A percentile compares a stretch with the other conserved stretches of the same genome.
Conservation (phyloP, 345 rosid species). For the Populus euphratica region DNA sequence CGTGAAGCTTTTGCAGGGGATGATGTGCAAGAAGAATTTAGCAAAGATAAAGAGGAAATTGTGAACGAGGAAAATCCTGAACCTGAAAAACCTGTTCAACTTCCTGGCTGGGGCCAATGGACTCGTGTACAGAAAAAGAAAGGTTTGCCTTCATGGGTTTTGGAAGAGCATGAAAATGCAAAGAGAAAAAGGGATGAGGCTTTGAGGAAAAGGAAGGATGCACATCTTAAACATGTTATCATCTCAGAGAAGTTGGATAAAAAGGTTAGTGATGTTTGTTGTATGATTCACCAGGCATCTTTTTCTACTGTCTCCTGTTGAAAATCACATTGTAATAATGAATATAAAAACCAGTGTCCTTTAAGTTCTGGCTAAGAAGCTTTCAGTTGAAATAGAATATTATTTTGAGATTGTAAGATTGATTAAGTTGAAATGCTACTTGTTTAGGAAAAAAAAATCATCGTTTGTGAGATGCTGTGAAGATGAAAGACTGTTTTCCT, state of each 20-base stretch:
- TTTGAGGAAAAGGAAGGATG: conserved; percentile 80
- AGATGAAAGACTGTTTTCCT: neutral
- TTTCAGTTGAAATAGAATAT: too few relatives aligned
- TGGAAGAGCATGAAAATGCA: conserved; percentile 65
- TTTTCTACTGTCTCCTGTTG: neutral
- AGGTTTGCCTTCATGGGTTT: conserved; percentile 82
- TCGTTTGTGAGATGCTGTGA: neutral
- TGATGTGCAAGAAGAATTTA: conserved; percentile 77
- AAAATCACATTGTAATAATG: neutral
- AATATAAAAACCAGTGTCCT: neutral
- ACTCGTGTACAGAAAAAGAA: conserved; percentile 64
- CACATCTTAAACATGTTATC: conserved; percentile 67
- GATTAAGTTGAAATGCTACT: neutral
- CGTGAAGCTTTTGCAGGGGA: conserved; percentile 90
- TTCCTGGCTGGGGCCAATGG: conserved; percentile 98
- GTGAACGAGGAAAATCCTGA: conserved; percentile 74
- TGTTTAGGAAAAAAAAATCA: neutral
- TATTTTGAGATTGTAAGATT: neutral
- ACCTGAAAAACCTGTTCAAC: conserved; percentile 69
- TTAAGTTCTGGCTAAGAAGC: neutral
- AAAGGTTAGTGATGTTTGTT: conserved; percentile 47
- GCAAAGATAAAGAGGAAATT: conserved; percentile 60
- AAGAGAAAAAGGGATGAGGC: conserved; percentile 61
- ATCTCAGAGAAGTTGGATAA: conserved; percentile 83
- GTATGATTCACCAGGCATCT: conserved; percentile 1